These are phyloP conservation scores for Fusarium brevicatenulatum DNA, from an alignment of 2,329 filamentous ascomycete species.

Conservation along the genomic window DNA sequence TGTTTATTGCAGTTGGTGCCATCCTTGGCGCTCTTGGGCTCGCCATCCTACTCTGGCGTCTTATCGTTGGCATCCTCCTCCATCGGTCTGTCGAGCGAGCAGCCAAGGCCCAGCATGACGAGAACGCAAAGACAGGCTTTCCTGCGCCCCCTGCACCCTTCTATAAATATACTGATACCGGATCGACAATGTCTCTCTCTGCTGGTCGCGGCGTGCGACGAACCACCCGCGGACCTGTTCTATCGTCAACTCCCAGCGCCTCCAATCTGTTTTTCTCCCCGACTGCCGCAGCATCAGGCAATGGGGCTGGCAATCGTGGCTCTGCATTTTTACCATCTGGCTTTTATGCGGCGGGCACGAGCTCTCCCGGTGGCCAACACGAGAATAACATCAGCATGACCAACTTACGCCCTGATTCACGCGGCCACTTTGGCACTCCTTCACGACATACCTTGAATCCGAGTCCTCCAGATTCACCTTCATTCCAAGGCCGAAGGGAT, in stretches of 20 bases:
- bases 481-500: slow-evolving; percentile 59
- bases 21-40: slow-evolving; percentile 85
- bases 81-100: slow-evolving; percentile 91
- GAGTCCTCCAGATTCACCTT: slow-evolving; percentile 74
- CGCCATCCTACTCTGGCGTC: slow-evolving; percentile 88
- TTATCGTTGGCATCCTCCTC: slow-evolving; percentile 86
- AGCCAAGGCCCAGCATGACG: slow-evolving; percentile 76
- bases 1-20: slow-evolving; percentile 95
- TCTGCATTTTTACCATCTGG: slow-evolving; percentile 90
- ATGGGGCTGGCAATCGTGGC: slow-evolving; percentile 69
- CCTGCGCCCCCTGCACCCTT: slow-evolving; percentile 67
- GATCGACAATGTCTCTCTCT: slow-evolving; percentile 63
- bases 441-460: slow-evolving; percentile 58
- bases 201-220: slow-evolving; percentile 63
- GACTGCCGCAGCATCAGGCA: slow-evolving; percentile 78
- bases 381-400: slow-evolving; percentile 68
- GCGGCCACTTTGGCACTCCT: slow-evolving; percentile 56
- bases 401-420: slow-evolving; percentile 69
- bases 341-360: slow-evolving; percentile 82
- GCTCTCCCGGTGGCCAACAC: slow-evolving; percentile 58
- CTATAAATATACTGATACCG: slow-evolving; percentile 72
- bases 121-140: slow-evolving; percentile 76
- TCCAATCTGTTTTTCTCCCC: slow-evolving; percentile 94
- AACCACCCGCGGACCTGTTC: slow-evolving; percentile 62
- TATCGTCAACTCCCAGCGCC: slow-evolving; percentile 67